Base-by-base conservation (phyloP, 805 yeast species). In the Komagataella phaffii region DNA sequence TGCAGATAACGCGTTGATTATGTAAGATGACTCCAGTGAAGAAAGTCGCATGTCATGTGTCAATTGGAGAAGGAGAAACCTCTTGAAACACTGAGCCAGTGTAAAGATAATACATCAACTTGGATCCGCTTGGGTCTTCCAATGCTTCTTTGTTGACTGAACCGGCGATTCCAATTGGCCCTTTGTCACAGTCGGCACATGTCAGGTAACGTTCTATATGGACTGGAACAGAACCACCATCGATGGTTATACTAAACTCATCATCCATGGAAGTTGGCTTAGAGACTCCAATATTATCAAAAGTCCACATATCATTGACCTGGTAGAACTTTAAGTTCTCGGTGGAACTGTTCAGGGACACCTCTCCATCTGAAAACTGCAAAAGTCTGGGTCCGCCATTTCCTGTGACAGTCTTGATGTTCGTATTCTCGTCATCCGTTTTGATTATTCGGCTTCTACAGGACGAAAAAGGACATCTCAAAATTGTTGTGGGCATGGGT, bases 241-340 rank as follows among this genome's bases (percentile, higher is more conserved):
- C 50, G 45, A 44, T 46, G 47, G 51, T 8, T 12, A 24, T 44
- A n/a, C 17, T 6, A 10, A 17, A 23, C 2, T 58, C 59, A 1
- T 52, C 52, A 5, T 44, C 23, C 19, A 44, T 17, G 2, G 19
- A 3, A 6, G 54, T 51, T 8, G 67, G 68, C 49, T 73, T 73
- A 1, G 89, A 83, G 2, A 85, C 91, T 1, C 88, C 90, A 48
- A 85, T 76, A 58, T 85, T 85, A 55, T 85, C 90, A 58, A 85
- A 85, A 55, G 79, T 85, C 93, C 93, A 85, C 51, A 81, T 79
- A 58, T 83, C 87, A 2, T 65, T 59, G 1, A 83, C 67, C 24
- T 67, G 58, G 46, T 72, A 68, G 58, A 79, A 81, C 6, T 53
- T 50, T 7, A 51, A 56, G 7, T 47, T 48, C 1, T 52, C 47